A percentile compares a stretch with the other conserved stretches of the same genome.
These are phyloP conservation scores for Lanmaoa pseudosensibilis DNA, from an alignment of 768 basidiomycete genomes.

Conservation along the genomic window DNA sequence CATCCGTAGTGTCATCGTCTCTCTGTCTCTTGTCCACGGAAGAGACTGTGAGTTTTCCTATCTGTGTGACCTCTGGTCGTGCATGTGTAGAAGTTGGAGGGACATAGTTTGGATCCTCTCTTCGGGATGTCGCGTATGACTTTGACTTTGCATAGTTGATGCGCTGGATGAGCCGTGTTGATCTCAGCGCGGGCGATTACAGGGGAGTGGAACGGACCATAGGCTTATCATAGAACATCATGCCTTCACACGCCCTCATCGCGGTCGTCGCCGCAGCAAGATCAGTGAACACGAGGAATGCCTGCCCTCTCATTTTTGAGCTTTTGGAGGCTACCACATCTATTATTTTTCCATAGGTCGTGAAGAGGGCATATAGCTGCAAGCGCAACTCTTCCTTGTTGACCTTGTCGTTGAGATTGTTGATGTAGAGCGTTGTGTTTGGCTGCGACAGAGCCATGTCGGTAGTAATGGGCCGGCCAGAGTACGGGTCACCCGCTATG, in stretches of 20 bases:
- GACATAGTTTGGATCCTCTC: conserved; percentile 80
- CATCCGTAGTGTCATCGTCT: conserved; percentile 58
- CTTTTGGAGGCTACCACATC: conserved; percentile 90
- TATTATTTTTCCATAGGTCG: conserved; percentile 89
- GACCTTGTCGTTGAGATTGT: conserved; percentile 90
- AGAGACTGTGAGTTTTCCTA: conserved; percentile 36
- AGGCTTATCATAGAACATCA: conserved; percentile 90
- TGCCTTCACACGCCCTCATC: conserved; percentile 89
- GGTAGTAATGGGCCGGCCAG: no score
- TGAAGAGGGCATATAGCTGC: conserved; percentile 87
- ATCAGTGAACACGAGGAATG: conserved; percentile 94
- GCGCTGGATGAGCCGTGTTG: conserved; percentile 49
- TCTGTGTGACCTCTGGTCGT: conserved; percentile 45
- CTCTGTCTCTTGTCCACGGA: conserved; percentile 61
- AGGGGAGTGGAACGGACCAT: conserved; percentile 56
- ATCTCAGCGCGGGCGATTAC: conserved; percentile 4
- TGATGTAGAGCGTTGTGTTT: conserved; percentile 86
- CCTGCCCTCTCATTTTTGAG: conserved; percentile 87
- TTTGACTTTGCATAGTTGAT: conserved; percentile 90
- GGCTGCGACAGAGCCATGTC: conserved; percentile 62
- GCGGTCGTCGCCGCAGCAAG: conserved; percentile 89
- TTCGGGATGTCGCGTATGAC: conserved; percentile 78
- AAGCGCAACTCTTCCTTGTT: conserved; percentile 85
- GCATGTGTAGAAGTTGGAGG: conserved; percentile 67
- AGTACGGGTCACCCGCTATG: no score